phyloP scores from a whole-genome alignment of 2,329 filamentous ascomycete species.

The Coniochaeta pulveracea region DNA sequence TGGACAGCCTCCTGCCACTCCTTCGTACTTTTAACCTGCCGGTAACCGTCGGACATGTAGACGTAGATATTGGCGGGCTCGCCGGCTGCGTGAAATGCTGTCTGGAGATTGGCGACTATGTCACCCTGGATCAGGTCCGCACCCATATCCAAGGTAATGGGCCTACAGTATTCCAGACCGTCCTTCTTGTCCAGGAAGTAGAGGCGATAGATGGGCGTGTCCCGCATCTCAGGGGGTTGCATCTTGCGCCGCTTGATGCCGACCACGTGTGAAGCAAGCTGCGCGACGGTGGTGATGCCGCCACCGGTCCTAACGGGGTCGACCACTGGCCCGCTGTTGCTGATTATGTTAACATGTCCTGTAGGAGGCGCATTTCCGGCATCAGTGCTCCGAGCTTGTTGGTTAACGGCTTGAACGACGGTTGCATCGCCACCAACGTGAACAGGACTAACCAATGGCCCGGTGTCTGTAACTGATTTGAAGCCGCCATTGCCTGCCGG shows the following conservation, averaged over 20 bases:
- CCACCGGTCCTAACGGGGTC: background rate
- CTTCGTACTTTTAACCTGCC: background rate
- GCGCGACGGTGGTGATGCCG: background rate
- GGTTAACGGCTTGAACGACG: background rate
- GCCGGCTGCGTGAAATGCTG: background rate
- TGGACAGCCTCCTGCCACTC: slow-evolving; percentile 3
- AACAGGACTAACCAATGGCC: no score
- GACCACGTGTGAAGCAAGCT: background rate
- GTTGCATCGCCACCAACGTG: no score
- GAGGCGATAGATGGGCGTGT: background rate
- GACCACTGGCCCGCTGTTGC: background rate
- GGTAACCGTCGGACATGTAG: background rate
- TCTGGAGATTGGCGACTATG: background rate
- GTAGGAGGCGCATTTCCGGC: background rate
- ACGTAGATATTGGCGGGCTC: background rate
- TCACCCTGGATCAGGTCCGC: background rate
- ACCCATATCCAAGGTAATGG: background rate
- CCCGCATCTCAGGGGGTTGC: background rate
- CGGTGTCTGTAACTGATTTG: no score
- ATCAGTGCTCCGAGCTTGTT: background rate
- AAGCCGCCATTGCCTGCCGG: no score
- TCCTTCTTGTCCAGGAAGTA: background rate
- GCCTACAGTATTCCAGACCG: background rate
- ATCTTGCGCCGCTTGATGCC: background rate
- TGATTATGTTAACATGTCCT: background rate